These are phyloP conservation scores for Trametes punicea DNA, from an alignment of 768 basidiomycete species.

Conservation along the genomic window DNA sequence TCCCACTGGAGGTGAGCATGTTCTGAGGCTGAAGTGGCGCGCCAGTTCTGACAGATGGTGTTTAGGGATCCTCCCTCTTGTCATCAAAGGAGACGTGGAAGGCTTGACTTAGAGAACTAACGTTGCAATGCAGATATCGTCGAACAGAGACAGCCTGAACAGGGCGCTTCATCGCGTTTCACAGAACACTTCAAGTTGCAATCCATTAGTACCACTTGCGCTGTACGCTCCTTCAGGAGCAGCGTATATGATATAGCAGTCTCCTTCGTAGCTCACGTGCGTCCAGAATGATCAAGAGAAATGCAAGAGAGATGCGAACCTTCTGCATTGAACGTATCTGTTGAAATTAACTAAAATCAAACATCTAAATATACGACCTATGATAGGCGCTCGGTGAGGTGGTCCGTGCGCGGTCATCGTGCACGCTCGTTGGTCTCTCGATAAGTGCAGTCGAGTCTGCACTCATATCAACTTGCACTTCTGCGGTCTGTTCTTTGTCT, in stretches of 20 bases:
- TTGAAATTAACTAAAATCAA: too few species aligned
- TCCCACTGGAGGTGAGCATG: slow-evolving; percentile 62
- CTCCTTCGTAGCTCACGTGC: not conserved
- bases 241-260: too few species aligned
- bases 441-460: not conserved
- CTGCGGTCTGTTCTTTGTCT: not conserved
- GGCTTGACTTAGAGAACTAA: too few species aligned
- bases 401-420: slow-evolving; percentile 23
- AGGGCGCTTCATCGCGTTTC: too few species aligned
- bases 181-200: too few species aligned
- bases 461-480: slow-evolving; percentile 1
- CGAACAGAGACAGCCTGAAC: too few species aligned
- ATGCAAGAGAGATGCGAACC: too few species aligned
- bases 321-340: not conserved
- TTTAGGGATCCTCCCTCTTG: slow-evolving; percentile 19
- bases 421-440: not conserved
- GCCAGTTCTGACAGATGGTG: not conserved
- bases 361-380: too few species aligned
- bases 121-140: too few species aligned
- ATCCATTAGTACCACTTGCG: too few species aligned
- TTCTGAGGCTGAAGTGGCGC: not conserved
- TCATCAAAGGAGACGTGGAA: slow-evolving; percentile 5
- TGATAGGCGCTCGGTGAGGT: not conserved
- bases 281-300: too few species aligned
- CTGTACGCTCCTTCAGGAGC: too few species aligned